phyloP scores from a whole-genome alignment of 352 stramenopile species.

The Globisporangium echinulatum region DNA sequence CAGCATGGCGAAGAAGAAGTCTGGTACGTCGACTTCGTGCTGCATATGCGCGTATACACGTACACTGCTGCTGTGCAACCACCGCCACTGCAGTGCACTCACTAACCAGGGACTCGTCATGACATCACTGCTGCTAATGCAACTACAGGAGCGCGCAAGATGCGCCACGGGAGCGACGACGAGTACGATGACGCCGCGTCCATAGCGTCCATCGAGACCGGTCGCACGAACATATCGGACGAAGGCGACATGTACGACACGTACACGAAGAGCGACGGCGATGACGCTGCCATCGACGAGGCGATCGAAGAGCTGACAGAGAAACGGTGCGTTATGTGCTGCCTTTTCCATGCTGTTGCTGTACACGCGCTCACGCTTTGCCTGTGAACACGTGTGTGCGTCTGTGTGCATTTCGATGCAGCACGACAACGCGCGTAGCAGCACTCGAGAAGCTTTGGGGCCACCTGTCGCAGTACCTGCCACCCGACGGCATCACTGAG shows the following conservation, averaged over 20 bases:
- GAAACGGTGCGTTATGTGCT: slow-evolving; percentile 37
- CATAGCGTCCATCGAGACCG: slow-evolving; percentile 63
- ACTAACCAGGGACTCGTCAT: neutral
- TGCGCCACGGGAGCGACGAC: slow-evolving; percentile 57
- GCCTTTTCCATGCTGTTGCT: neutral
- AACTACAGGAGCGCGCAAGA: slow-evolving; percentile 26
- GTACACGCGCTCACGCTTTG: neutral
- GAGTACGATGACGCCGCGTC: slow-evolving; percentile 63
- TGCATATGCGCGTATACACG: neutral
- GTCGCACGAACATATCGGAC: slow-evolving; percentile 51
- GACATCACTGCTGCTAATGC: neutral
- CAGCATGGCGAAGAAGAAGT: slow-evolving; percentile 61
- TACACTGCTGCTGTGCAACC: neutral
- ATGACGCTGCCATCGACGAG: slow-evolving; percentile 66
- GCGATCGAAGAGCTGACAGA: slow-evolving; percentile 74
- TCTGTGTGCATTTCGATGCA: slow-evolving; percentile 7
- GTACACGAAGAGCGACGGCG: slow-evolving; percentile 47
- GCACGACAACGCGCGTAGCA: slow-evolving; percentile 64
- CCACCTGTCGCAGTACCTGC: slow-evolving; percentile 61
- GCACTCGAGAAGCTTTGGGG: slow-evolving; percentile 60
- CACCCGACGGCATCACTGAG: slow-evolving; percentile 58
- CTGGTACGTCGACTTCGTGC: slow-evolving; percentile 22
- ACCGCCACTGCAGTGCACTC: neutral
- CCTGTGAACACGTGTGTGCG: neutral
- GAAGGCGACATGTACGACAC: slow-evolving; percentile 66